A percentile compares a stretch with the other conserved stretches of the same genome.
Conservation (phyloP, 768 basidiomycete species). For the Lactifluus pinguis region DNA sequence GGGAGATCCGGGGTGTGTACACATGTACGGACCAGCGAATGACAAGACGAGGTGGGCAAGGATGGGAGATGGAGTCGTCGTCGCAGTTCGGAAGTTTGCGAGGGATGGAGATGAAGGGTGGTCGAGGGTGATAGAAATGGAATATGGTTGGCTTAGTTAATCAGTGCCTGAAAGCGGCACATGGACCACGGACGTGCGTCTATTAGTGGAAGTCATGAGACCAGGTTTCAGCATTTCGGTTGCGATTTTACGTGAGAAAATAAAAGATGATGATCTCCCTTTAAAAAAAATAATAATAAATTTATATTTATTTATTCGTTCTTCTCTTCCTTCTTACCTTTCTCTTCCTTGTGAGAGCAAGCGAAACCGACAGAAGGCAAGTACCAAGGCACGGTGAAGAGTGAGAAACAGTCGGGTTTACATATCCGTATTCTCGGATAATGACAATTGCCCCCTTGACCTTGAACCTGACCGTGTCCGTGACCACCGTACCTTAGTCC, state of each 20-base stretch:
- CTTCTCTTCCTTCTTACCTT: neutral
- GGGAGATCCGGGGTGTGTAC: slow-evolving; percentile 20
- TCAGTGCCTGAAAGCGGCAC: neutral
- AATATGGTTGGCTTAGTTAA: neutral
- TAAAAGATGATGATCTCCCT: too few species aligned
- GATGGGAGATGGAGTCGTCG: slow-evolving; percentile 12
- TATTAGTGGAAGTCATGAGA: neutral
- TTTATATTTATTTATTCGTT: too few species aligned
- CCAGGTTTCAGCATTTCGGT: neutral
- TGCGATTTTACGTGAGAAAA: neutral
- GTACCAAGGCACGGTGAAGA: too few species aligned
- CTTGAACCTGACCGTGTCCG: slow-evolving; percentile 1
- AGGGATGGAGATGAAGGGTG: neutral
- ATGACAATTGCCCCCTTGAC: slow-evolving; percentile 25
- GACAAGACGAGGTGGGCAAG: slow-evolving; percentile 1
- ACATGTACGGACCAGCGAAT: slow-evolving; percentile 10
- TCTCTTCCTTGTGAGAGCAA: slow-evolving; percentile 17
- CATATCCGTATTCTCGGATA: slow-evolving; percentile 19
- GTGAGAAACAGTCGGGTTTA: too few species aligned
- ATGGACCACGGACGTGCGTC: neutral
- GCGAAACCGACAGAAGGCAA: too few species aligned
- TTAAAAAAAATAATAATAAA: too few species aligned
- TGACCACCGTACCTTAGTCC: slow-evolving; percentile 8
- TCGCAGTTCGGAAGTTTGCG: neutral
- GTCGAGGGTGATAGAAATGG: neutral